Conservation (phyloP, 2,329 filamentous ascomycete species). For the Onygenales sp. region DNA sequence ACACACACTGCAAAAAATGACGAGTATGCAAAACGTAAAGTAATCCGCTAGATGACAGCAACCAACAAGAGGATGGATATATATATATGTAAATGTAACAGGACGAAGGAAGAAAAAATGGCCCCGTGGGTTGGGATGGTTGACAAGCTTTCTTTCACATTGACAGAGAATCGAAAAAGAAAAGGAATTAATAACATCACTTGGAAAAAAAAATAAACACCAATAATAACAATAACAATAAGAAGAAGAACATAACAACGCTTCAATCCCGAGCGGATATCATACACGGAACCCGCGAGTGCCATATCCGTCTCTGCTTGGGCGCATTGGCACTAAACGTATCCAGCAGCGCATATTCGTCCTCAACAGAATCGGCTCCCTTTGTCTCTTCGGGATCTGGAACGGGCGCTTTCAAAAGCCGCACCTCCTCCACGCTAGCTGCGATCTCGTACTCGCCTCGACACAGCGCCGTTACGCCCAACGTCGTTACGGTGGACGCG, state of each 20-base stretch:
- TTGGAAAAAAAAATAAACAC: not conserved
- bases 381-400: slow-evolving; percentile 10
- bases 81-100: too few relatives aligned
- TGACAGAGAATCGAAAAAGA: too few relatives aligned
- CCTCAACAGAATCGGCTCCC: slow-evolving; percentile 7
- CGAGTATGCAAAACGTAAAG: too few relatives aligned
- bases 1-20: too few relatives aligned
- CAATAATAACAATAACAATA: not conserved
- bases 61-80: too few relatives aligned
- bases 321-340: slow-evolving; percentile 9
- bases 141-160: too few relatives aligned
- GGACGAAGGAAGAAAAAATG: too few relatives aligned
- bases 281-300: slow-evolving; percentile 22
- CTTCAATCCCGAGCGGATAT: slow-evolving; percentile 16
- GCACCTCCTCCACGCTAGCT: slow-evolving; percentile 72
- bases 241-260: not conserved
- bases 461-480: slow-evolving; percentile 68
- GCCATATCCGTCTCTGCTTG: slow-evolving; percentile 23
- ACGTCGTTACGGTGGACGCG: slow-evolving; percentile 48
- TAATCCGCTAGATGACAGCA: too few relatives aligned
- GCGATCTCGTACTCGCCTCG: slow-evolving; percentile 74
- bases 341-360: slow-evolving; percentile 4
- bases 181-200: not conserved
- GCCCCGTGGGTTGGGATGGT: too few relatives aligned
- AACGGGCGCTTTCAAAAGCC: slow-evolving; percentile 31